Base-by-base conservation (phyloP, 1,284 basidiomycete genomes). In the Macrocystidia cucumis region DNA sequence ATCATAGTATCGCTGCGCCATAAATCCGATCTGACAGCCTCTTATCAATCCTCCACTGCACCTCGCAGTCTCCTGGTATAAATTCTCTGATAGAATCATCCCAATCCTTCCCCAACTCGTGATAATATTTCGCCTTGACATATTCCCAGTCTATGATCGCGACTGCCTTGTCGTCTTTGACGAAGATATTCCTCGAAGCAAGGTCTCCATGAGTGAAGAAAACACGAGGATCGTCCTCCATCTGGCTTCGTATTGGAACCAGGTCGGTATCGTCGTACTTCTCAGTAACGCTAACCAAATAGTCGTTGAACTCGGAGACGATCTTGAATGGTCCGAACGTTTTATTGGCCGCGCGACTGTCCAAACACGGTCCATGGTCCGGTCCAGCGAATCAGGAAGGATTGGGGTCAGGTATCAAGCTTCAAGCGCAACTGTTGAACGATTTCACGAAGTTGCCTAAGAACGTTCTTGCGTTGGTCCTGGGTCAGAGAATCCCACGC, bases 141-240 rank as follows among this genome's bases (percentile, higher is more conserved):
- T 11, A 38, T 25, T 48, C 47, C 46, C 46, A 51, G 34, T 51
- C 47, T 24, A 50, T 43, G 19, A 48, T 33, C 9, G 27, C 40
- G 3, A 35, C 29, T 25, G 46, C 32, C 13, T 35, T 29, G 3
- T 44, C 47, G 24, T 48, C 36, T 13, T 44, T 44, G 34, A 33
- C 39, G 3, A 48, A 19, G 9, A 50, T 45, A 24, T 50, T 50
- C 30, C 43, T 39, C 21, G 42, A 35, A 17, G 34, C 37, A 12
- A 50, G 30, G 36, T 50, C 50, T 5, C 47, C 48, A 28, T 50
- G 50, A 17, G 38, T 28, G 33, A 46, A 46, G 9, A 38, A 19
- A 12, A 41, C 32, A 9, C 32, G 18, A 18, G 21, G 6, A 42
- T 14, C 9, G 34, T 20, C 19, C 22, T 32, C 4, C 3, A 21